phyloP scores from a whole-genome alignment of 1,284 basidiomycete species.

The Peniophora sp. region DNA sequence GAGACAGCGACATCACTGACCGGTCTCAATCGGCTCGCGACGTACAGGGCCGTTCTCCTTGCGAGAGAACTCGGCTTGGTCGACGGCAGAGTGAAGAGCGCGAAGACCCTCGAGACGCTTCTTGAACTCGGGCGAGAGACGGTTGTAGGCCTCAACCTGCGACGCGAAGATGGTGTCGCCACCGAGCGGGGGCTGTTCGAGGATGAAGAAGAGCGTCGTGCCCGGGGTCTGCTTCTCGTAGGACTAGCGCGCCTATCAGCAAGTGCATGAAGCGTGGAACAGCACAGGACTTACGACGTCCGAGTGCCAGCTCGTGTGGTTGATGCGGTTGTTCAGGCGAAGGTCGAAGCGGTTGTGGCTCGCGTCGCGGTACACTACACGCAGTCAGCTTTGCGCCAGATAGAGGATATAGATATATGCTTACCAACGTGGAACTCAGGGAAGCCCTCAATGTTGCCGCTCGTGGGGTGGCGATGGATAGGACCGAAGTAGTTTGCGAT shows the following conservation, averaged over 20 bases:
- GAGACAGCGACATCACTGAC: conserved; percentile 19
- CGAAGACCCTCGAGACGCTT: conserved; percentile 55
- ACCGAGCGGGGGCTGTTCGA: conserved; percentile 32
- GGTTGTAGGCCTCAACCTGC: conserved; percentile 57
- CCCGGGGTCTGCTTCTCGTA: conserved; percentile 59
- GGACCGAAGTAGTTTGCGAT: conserved; percentile 46
- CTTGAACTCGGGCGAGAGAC: conserved; percentile 62
- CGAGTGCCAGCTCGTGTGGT: conserved; percentile 35
- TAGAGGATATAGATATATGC: conserved; percentile 13
- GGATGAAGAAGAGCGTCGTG: conserved; percentile 53
- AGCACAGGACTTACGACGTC: conserved; percentile 25
- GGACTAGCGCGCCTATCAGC: conserved; percentile 17
- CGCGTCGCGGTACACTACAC: conserved; percentile 35
- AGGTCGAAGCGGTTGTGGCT: conserved; percentile 24
- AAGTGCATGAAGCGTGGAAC: neutral
- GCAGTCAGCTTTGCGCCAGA: too few relatives aligned
- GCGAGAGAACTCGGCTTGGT: conserved; percentile 48
- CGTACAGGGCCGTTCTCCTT: conserved; percentile 47
- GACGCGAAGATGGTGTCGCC: conserved; percentile 57
- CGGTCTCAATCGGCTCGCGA: conserved; percentile 54
- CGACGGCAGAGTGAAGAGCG: conserved; percentile 58
- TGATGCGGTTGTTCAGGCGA: conserved; percentile 20
- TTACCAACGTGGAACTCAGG: conserved; percentile 45
- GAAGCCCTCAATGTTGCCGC: conserved; percentile 38
- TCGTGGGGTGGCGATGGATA: conserved; percentile 50